Base-by-base conservation (phyloP, 164 flowering plant species). In the Echeveria elegans region DNA sequence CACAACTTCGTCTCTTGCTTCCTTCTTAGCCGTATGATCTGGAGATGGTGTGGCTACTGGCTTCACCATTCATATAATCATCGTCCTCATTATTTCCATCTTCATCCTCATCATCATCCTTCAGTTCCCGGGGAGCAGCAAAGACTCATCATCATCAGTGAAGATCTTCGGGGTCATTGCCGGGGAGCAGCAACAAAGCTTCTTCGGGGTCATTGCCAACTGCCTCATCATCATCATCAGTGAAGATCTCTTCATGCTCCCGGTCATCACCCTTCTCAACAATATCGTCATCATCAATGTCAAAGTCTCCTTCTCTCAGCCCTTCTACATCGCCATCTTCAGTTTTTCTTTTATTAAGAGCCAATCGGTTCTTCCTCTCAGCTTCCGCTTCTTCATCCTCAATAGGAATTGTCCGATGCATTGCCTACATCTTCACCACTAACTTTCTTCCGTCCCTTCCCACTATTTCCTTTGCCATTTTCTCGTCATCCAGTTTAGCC, bases 211-310 rank as follows among this genome's bases (percentile, higher is more conserved):
- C n/a, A n/a, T n/a, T n/a, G n/a, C n/a, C n/a, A 21, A 59, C 30
- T 59, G 63, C 32, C 24, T 43, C 48, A 43, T 5, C 48, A 16
- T 43, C 48, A 43, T 43, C 30, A 59, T 94, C 98, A 12, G 32
- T 59, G 30, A 59, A 21, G 24, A 59, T 21, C 63, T 59, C 30
- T 23, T 26, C 63, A 23, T 59, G 32, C 14, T 31, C 32, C 30
- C 18, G 24, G 32, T 26, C 3, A 79, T 77, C 67, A 94, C 97
- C 98, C 72, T 94, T 94, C 77, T 94, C 97, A 73, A 85, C n/a
- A n/a, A n/a, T 76, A 72, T 94, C 95, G 76, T 93, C 97, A 77
- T 94, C 97, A 66, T 88, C 97, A 29, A 86, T 36, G 38, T n/a
- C n/a, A n/a, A n/a, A n/a, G n/a, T n/a, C n/a, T n/a, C n/a, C n/a